Base-by-base conservation (phyloP, 768 basidiomycete genomes). In the Tulasnella sp. region DNA sequence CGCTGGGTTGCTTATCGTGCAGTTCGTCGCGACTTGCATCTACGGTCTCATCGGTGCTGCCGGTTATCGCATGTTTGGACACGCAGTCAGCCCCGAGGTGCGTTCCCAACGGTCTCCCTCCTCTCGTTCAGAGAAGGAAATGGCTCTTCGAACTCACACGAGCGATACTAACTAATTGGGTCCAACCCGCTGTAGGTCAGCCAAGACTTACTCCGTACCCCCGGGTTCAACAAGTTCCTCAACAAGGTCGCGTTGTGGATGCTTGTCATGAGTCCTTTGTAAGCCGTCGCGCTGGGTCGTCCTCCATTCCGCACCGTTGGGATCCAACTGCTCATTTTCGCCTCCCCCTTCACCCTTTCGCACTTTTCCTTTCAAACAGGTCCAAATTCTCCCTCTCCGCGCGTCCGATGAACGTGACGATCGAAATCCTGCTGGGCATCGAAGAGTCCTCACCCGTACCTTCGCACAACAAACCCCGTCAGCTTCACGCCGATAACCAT, bases 31-130 rank as follows among this genome's bases (percentile, higher is more conserved):
- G 26, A 89, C 90, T 0, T 80, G 82, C 40, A 80, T 91, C 35
- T 84, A 83, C 35, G 78, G 81, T 37, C 65, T 89, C 12, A 88
- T 94, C 35, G 94, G 90, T 4, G 86, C 85, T 62, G 88, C 87
- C 22, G 96, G 95, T 0, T 98, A 97, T 76, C 79, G 92, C 22
- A 98, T 98, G 96, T 95, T 94, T 77, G 94, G 94, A 11, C 82
- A 85, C 65, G 76, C 78, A 37, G 92, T 95, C 65, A 88, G 87
- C 76, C 92, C 91, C 73, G 93, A 94, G 84, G 92, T 92, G 73
- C 76, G 83, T 76, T 29, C 12, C 1, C 40, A 40, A 40, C 40
- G 16, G 7, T 7, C 16, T 40, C 40, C 40, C 40, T 16, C 26
- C 22, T 32, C 26, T 32, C 32, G 5, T 29, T 59, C 5, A 29